phyloP scores from a whole-genome alignment of 2,329 filamentous ascomycete species.

The Exophiala spinifera region DNA sequence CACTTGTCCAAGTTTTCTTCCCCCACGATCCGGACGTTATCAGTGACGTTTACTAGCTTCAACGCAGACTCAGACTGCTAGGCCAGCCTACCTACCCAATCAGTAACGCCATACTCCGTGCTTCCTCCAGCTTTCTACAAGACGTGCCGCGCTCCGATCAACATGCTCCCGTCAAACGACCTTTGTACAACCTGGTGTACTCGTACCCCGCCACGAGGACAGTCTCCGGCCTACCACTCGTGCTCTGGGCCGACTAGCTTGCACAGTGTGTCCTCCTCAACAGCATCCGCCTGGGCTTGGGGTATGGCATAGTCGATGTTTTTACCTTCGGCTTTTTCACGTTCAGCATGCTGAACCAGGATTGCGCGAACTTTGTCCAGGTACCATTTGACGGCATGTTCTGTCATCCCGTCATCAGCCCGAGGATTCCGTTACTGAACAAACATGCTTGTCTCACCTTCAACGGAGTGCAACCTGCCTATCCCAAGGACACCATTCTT shows the following conservation, averaged over 20 bases:
- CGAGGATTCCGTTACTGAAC: not conserved
- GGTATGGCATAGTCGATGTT: slow-evolving; percentile 25
- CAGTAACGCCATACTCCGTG: no score
- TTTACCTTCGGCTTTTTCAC: slow-evolving; percentile 18
- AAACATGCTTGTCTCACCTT: slow-evolving; percentile 11
- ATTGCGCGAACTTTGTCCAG: slow-evolving; percentile 20
- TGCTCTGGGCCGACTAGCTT: slow-evolving; percentile 22
- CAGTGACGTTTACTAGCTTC: not conserved
- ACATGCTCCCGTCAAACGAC: not conserved
- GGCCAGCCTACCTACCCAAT: not conserved
- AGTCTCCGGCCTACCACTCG: slow-evolving; percentile 12
- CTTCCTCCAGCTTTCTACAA: no score
- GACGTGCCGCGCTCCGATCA: not conserved
- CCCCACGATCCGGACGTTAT: no score
- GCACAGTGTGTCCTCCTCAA: slow-evolving; percentile 17
- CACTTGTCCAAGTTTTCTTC: no score
- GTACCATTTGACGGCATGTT: slow-evolving; percentile 26
- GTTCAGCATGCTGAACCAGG: slow-evolving; percentile 20
- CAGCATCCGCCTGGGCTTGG: slow-evolving; percentile 20
- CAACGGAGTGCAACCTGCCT: slow-evolving; percentile 20
- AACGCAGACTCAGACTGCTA: not conserved
- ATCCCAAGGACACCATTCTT: slow-evolving; percentile 19
- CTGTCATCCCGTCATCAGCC: slow-evolving; percentile 4
- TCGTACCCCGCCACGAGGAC: slow-evolving; percentile 2
- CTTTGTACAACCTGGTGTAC: not conserved